phyloP scores from a whole-genome alignment of 768 basidiomycete species.

The Agaricus blazei region DNA sequence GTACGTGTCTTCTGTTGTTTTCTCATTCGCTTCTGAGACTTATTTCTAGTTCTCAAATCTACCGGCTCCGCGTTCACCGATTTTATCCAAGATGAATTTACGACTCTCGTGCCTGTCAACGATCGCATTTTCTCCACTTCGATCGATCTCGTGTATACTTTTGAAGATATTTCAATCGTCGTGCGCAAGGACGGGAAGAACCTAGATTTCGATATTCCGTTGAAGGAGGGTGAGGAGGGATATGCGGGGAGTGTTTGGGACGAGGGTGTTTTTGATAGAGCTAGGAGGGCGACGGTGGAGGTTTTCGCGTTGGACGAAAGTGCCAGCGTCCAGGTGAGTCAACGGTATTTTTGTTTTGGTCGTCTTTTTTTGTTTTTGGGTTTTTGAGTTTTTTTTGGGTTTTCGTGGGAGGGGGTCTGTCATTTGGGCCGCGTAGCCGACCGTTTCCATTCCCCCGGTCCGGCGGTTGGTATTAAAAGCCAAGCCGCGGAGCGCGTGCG shows the following conservation, averaged over 20 bases:
- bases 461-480: too few relatives aligned
- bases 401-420: too few relatives aligned
- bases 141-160: conserved; percentile 71
- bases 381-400: too few relatives aligned
- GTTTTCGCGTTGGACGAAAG: conserved; percentile 85
- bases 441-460: too few relatives aligned
- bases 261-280: conserved; percentile 43
- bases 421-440: too few relatives aligned
- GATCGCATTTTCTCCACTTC: conserved; percentile 92
- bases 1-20: conserved; percentile 29
- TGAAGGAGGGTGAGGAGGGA: conserved; percentile 26
- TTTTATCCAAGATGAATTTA: conserved; percentile 83
- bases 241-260: conserved; percentile 54
- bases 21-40: background rate
- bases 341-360: background rate
- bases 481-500: too few relatives aligned
- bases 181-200: conserved; percentile 47
- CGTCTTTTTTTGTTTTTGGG: too few relatives aligned
- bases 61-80: conserved; percentile 81
- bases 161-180: conserved; percentile 41
- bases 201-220: conserved; percentile 42
- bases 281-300: conserved; percentile 65
- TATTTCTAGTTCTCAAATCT: conserved; percentile 72
- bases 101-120: conserved; percentile 77
- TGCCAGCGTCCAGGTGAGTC: conserved; percentile 83